Percentiles rank a stretch among this genome's conserved stretches.
These are phyloP conservation scores for Cyclostephanos tholiformis DNA, from an alignment of 108 stramenopile species.

Conservation along the genomic window DNA sequence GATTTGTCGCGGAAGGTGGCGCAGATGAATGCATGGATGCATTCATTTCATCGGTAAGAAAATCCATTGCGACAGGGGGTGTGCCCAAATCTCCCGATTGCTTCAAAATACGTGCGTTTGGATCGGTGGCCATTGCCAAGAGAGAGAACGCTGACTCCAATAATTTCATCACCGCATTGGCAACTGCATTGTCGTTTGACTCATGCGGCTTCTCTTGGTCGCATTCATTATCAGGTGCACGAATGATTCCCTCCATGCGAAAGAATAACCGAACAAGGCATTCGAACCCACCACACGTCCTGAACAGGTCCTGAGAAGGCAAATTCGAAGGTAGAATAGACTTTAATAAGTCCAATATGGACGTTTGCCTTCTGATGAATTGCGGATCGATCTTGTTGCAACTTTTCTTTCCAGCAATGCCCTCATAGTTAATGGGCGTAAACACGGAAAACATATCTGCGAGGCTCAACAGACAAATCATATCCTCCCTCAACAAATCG, in stretches of 20 bases:
- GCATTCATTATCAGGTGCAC: not conserved
- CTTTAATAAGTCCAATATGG: constrained; percentile 55
- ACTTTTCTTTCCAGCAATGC: not conserved
- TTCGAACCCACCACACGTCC: constrained; percentile 72
- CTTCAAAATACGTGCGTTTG: constrained; percentile 50
- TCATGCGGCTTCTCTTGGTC: constrained; percentile 17
- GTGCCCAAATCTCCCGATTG: constrained; percentile 31
- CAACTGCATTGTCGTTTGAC: constrained; percentile 12
- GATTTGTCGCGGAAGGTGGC: constrained; percentile 55
- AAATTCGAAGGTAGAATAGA: constrained; percentile 61
- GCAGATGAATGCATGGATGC: constrained; percentile 46
- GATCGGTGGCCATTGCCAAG: constrained; percentile 59
- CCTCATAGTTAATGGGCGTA: not conserved
- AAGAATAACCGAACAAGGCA: constrained; percentile 55
- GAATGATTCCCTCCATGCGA: constrained; percentile 55
- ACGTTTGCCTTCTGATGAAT: constrained; percentile 34
- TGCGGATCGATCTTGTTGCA: constrained; percentile 19
- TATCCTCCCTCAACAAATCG: constrained; percentile 57
- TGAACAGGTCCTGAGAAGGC: constrained; percentile 72
- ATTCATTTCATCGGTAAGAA: constrained; percentile 36
- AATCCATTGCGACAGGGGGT: constrained; percentile 28
- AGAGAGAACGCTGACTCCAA: constrained; percentile 57
- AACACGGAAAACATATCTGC: constrained; percentile 53
- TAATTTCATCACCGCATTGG: constrained; percentile 46
- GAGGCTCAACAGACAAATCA: constrained; percentile 60